Percentiles rank a stretch among this genome's conserved stretches.
phyloP scores from a whole-genome alignment of 2,329 filamentous ascomycete genomes.

The Cryphonectria naterciae region DNA sequence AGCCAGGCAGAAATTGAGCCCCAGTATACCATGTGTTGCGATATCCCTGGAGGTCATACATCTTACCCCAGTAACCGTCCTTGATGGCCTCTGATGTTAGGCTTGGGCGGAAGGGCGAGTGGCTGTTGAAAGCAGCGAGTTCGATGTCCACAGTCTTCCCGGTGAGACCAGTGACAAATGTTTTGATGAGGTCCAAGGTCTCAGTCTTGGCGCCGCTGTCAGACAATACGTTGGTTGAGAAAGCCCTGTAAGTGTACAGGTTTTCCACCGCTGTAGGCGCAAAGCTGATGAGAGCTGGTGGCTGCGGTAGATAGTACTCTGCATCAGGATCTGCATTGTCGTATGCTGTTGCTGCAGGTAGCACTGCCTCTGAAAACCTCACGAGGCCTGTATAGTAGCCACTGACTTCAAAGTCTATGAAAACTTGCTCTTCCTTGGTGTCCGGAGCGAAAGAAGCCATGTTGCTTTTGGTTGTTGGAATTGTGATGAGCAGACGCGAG shows the following conservation, averaged over 20 bases:
- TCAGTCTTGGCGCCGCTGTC: constrained; percentile 15
- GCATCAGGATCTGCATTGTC: constrained; percentile 29
- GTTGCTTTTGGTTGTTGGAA: constrained; percentile 39
- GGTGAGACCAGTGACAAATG: constrained; percentile 8
- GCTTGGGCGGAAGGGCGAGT: constrained; percentile 33
- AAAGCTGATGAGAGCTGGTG: constrained; percentile 27
- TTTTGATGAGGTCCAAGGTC: constrained; percentile 20
- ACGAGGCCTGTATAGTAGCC: constrained; percentile 37
- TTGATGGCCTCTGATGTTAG: constrained; percentile 34
- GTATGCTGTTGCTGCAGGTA: not conserved
- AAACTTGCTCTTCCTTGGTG: constrained; percentile 30
- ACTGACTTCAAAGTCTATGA: constrained; percentile 31
- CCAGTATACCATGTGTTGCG: constrained; percentile 42
- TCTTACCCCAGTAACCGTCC: constrained; percentile 37
- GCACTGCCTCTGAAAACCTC: constrained; percentile 17
- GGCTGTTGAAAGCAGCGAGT: constrained; percentile 32
- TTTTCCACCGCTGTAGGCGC: constrained; percentile 23
- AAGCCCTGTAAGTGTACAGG: not conserved
- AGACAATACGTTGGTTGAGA: not conserved
- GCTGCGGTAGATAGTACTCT: constrained; percentile 27
- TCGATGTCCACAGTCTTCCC: constrained; percentile 8
- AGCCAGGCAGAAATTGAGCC: constrained; percentile 28
- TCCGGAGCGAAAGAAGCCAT: constrained; percentile 40
- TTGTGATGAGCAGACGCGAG: constrained; percentile 40
- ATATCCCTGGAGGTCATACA: constrained; percentile 40